Percentiles rank a stretch among this genome's conserved stretches.
phyloP scores from a whole-genome alignment of 179 eudicot genomes.

The Heliamphora pulchella region DNA sequence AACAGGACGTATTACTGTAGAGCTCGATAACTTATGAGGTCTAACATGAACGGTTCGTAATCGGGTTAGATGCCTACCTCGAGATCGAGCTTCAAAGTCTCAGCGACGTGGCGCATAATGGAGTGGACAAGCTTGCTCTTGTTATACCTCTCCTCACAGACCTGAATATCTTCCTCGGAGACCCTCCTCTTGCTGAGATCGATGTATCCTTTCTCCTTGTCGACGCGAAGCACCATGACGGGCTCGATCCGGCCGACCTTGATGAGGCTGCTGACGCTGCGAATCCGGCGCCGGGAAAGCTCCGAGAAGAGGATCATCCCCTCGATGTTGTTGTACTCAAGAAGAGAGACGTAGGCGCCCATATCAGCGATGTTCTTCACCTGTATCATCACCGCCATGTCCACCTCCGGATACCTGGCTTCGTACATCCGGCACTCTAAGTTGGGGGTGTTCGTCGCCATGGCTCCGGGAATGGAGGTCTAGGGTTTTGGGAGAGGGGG shows the following conservation, averaged over 20 bases:
- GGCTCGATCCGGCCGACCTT: constrained; percentile 77
- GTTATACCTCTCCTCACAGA: constrained; percentile 59
- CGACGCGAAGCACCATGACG: constrained; percentile 74
- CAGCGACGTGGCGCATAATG: constrained; percentile 74
- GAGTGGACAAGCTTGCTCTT: constrained; percentile 82
- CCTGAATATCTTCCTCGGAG: constrained; percentile 65
- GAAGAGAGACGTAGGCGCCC: constrained; percentile 66
- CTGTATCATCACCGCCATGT: constrained; percentile 79
- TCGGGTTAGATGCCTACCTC: constrained; percentile 32
- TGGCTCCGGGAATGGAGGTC: constrained; percentile 11
- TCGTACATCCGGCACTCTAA: constrained; percentile 85
- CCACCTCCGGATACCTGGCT: constrained; percentile 61
- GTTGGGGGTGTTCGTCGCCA: constrained; percentile 46
- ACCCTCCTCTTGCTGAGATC: constrained; percentile 74
- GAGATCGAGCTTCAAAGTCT: constrained; percentile 53
- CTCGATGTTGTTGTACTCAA: constrained; percentile 84
- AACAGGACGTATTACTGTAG: no score
- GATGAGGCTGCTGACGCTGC: constrained; percentile 64
- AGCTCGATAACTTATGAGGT: no score
- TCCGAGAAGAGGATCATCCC: constrained; percentile 84
- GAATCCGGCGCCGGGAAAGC: constrained; percentile 68
- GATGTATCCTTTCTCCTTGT: constrained; percentile 70
- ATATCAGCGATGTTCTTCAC: constrained; percentile 73
- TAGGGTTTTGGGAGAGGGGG: constrained; percentile 18
- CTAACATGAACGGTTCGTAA: no score